Base-by-base conservation (phyloP, 768 basidiomycete genomes). In the Boletus subparvulus region DNA sequence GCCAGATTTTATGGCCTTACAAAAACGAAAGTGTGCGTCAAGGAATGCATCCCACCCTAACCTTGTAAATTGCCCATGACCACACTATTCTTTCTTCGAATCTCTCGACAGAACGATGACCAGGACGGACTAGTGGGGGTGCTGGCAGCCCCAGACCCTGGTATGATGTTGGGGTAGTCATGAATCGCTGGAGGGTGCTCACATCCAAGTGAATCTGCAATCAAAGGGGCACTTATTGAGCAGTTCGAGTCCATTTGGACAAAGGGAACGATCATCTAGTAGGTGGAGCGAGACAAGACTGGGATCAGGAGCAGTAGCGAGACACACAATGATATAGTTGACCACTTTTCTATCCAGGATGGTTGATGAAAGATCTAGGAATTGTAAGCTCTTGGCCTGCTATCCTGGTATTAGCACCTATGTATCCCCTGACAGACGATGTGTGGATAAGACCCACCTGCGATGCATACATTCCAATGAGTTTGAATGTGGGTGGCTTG, bases 301-400 rank as follows among this genome's bases (percentile, higher is more conserved):
- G 13, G 54, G 69, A 60, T 54, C 68, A 24, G 52, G 65, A 11
- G 71, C 62, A 11, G 72, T 66, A 3, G 80, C 71, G 17, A 97
- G 75, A 2, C 88, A 86, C 26, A 80, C 81, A 0, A 90, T 84
- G 44, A 98, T 80, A 60, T 86, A 89, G 48, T 98, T 95, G 16
- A 93, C 78, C 0, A 88, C 80, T 69, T 86, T 88, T 70, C 90
- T 92, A 69, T 98, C 96, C 57, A 97, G 72, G 2, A 76, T 69
- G 59, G 90, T 97, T 56, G 92, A 90, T 4, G 93, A 94, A 26
- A 99, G 73, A 69, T 99, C 95, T 35, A 98, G 80, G 73, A 94
- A 97, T 57, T 90, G 86, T 10, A 98, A 73, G 50, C 73, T 81
- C 62, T 82, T 83, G 13, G 93, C 86, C 90, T 95, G 6, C 1